Evolutionary conservation across 2,329 filamentous ascomycete species (phyloP), one percentile per base, ranked within the genome.

Genomic region (Cercospora berteroae): DNA sequence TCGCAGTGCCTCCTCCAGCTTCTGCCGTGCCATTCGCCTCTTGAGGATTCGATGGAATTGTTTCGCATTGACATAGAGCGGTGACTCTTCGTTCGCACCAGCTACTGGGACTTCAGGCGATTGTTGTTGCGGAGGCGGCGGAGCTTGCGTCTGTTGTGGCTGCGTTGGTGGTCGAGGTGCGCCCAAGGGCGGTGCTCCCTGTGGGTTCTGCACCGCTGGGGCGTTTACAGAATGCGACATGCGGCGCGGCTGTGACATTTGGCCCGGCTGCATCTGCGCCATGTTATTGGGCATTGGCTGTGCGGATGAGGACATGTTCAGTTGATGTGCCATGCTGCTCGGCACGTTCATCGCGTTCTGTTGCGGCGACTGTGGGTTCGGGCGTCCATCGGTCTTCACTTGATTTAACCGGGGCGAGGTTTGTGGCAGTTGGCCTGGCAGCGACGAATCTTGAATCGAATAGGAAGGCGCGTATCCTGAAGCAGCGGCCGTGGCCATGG

Each of bases 41-140:
- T 99, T 98, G 64, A 99, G 81, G 59, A 99, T 99, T 27, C 95
- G 91, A 78, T 99, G 95, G 74, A 99, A 99, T 76, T 99, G 95
- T 79, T 99, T 99, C 5, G 95, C 95, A 75, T 99, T 99, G 76
- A 99, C 95, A 74, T 99, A 99, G 0, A 99, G 83, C 0, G 95
- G 95, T 0, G 94, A 94, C 77, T 99, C 95, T 78, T 98, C 95
- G 4, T 89, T 88, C 13, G 86, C 86, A 13, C 83, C 85, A 7
- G 90, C 83, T 1, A 90, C 86, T 4, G 76, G 74, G 74, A 95
- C 88, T 77, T 97, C 94, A 7, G 93, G 92, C 0, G 93, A 94
- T 29, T 89, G 88, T 68, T 88, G 85, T 36, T 80, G 81, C 18
- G 82, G 80, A 36, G 81, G 81, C 63, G 83, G 80, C 78, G 85